Evolutionary conservation across 1,284 basidiomycete species (phyloP), one percentile per base, ranked within the genome.

Genomic region (Cutaneotrichosporon dermatis): DNA sequence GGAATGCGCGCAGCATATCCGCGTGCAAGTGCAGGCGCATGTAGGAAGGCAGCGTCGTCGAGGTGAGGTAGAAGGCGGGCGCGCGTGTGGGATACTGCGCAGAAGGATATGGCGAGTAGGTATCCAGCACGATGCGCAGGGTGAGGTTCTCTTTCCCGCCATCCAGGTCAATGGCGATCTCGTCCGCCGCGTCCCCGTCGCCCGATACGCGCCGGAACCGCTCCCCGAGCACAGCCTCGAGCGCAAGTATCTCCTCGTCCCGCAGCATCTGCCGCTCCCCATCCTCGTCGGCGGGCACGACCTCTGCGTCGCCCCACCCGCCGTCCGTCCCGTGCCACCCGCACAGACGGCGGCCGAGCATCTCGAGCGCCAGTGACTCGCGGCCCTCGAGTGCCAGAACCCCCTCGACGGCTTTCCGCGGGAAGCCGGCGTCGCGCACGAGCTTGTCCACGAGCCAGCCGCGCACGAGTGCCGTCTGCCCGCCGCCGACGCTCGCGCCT

Each of bases 381-480:
- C 68, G 59, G 13, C 70, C 68, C 7, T 69, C 68, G 4, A 64
- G 45, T 16, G 61, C 62, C 37, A 84, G 79, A 56, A 80, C 83
- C 35, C 82, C 80, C 67, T 84, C 85, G 12, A 93, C 89, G 8
- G 83, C 80, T 60, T 87, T 84, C 1, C 83, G 78, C 6, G 92
- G 92, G 79, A 88, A 93, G 2, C 92, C 93, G 45, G 88, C 89
- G 70, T 89, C 84, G 70, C 91, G 92, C 57, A 88, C 82, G 2
- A 90, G 85, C 69, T 87, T 86, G 56, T 96, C 90, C 62, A 88
- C 84, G 2, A 88, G 79, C 94, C 94, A 97, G 12, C 88, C 83
- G 57, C 80, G 82, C 63, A 86, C 87, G 15, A 96, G 75, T 59
- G 87, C 84, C 39, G 84, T 83, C 13, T 75, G 58, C 4, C 75